phyloP scores from a whole-genome alignment of 2,329 filamentous ascomycete species.

The Hypoxylon sp. region DNA sequence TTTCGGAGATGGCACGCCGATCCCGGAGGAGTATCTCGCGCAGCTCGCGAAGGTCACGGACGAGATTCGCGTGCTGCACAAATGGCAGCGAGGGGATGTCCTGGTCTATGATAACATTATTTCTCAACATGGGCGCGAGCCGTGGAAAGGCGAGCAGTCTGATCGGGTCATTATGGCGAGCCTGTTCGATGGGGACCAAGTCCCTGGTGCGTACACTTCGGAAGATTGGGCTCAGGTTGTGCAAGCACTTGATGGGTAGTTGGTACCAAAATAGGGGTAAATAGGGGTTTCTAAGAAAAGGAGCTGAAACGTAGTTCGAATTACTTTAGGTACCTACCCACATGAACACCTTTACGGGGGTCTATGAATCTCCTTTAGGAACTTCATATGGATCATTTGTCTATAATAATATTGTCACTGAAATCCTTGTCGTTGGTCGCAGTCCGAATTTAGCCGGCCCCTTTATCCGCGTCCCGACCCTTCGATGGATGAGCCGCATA shows the following conservation, averaged over 20 bases:
- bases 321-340: no score
- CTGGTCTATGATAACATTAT: slow-evolving; percentile 65
- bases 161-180: slow-evolving; percentile 64
- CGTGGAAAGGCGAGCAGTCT: slow-evolving; percentile 62
- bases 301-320: no score
- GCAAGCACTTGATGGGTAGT: slow-evolving; percentile 58
- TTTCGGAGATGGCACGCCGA: slow-evolving; percentile 63
- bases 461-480: slow-evolving; percentile 31
- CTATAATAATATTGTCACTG: background rate
- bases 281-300: no score
- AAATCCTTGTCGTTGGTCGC: slow-evolving; percentile 2
- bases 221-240: slow-evolving; percentile 64
- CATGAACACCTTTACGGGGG: background rate
- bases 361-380: background rate
- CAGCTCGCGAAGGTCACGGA: slow-evolving; percentile 62
- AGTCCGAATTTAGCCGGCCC: slow-evolving; percentile 30
- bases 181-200: slow-evolving; percentile 61
- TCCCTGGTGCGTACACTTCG: slow-evolving; percentile 61
- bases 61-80: slow-evolving; percentile 64
- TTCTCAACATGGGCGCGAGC: slow-evolving; percentile 64
- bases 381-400: background rate
- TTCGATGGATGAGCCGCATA: slow-evolving; percentile 8
- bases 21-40: slow-evolving; percentile 62
- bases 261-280: background rate
- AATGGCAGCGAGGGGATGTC: slow-evolving; percentile 63